Evolutionary conservation across 1,284 basidiomycete species (phyloP), one percentile per base, ranked within the genome.

Genomic region (Laetiporus sulphureus): DNA sequence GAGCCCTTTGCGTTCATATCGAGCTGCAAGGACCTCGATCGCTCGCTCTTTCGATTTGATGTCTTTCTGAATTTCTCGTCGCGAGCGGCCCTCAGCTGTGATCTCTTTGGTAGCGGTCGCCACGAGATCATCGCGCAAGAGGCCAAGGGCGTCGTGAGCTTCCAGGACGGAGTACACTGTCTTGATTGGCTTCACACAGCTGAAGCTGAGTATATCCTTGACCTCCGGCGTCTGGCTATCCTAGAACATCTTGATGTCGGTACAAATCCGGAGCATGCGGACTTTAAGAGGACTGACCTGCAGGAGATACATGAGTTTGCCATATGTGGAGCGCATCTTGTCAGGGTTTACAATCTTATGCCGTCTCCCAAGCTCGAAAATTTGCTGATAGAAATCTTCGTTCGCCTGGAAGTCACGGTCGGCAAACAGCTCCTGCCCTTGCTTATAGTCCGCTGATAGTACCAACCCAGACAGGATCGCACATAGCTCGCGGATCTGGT

Each of bases 281-380:
- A 36, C 8, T 11, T 34, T 23, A 40, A 21, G 15, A 30, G 36
- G 32, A 56, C 66, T 49, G 46, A 83, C 83, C 73, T 88, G 84
- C 23, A 88, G 71, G 42, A 89, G 64, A 60, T 90, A 90, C 27
- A 90, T 81, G 40, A 90, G 65, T 55, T 90, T 90, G 15, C 87
- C 86, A 49, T 90, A 90, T 3, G 84, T 89, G 15, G 82, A 79
- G n/a, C 87, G 73, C 86, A 90, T 89, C 56, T 71, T 88, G 56
- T 89, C 85, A 0, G 85, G 83, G 53, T 88, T 89, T 81, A 83
- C 88, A 54, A 89, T 88, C 59, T 90, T 90, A 56, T 89, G 83
- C 41, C 87, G 70, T 42, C 86, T 67, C n/a, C 85, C 84, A 25
- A 89, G 69, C 62, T 88, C 83, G 49, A 88, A 87, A 16, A 88